These are phyloP conservation scores for Choanephora cucurbitarum DNA, from an alignment of 371 early-diverging fungal species.

Conservation along the genomic window DNA sequence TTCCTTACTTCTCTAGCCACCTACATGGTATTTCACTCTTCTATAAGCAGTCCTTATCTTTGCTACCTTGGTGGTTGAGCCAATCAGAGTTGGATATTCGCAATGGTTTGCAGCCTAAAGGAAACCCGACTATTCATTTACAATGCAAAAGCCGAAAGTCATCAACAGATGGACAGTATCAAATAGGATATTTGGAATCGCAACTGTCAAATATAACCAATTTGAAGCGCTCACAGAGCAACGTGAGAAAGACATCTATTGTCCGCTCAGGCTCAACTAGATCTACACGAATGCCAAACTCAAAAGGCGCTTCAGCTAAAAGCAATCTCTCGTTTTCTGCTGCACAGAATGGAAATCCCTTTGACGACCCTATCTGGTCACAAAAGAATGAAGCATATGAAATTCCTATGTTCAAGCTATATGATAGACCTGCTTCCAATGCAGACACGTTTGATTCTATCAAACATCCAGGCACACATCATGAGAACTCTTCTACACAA, in stretches of 20 bases:
- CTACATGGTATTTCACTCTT: slow-evolving; percentile 95
- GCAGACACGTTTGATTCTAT: not conserved
- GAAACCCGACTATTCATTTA: slow-evolving; percentile 34
- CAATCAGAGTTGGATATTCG: slow-evolving; percentile 94
- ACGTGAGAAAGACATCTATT: slow-evolving; percentile 7
- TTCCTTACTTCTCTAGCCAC: slow-evolving; percentile 98
- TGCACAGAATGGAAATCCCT: slow-evolving; percentile 26
- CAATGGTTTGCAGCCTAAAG: slow-evolving; percentile 46
- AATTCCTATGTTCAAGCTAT: not conserved
- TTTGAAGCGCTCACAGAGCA: slow-evolving; percentile 26
- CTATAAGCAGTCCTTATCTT: slow-evolving; percentile 75
- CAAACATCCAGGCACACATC: not conserved
- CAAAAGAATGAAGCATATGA: slow-evolving; percentile 14
- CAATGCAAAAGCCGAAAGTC: slow-evolving; percentile 50
- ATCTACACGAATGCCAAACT: slow-evolving; percentile 11
- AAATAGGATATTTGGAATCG: slow-evolving; percentile 51
- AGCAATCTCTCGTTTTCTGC: not conserved
- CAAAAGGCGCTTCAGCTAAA: not conserved
- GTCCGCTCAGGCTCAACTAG: slow-evolving; percentile 12
- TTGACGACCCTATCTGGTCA: slow-evolving; percentile 45
- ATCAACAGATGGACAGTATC: slow-evolving; percentile 44
- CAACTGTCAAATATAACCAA: slow-evolving; percentile 38
- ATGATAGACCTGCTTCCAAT: not conserved
- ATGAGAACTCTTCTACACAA: not conserved
- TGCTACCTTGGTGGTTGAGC: slow-evolving; percentile 95